phyloP scores from a whole-genome alignment of 192 early-diverging fungal genomes.

The Pilobolus umbonatus region DNA sequence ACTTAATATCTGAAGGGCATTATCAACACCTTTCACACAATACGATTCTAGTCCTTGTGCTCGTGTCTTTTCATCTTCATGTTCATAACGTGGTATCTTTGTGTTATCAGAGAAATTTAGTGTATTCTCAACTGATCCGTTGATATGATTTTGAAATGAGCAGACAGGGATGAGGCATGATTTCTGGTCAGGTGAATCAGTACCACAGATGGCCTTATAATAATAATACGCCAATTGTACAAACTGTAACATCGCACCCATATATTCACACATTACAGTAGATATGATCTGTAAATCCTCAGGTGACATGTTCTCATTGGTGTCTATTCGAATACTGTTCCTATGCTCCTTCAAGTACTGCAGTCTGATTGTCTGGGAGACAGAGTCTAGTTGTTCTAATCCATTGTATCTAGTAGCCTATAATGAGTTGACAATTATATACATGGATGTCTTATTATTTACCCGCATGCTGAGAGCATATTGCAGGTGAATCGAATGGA shows the following conservation, averaged over 20 bases:
- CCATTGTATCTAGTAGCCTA: constrained; percentile 3
- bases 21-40: constrained; percentile 22
- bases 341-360: constrained; percentile 22
- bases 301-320: background rate
- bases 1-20: constrained; percentile 23
- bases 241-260: constrained; percentile 18
- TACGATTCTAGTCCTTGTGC: constrained; percentile 17
- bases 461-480: constrained; percentile 24
- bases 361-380: constrained; percentile 17
- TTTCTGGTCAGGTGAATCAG: constrained; percentile 21
- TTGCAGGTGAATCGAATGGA: constrained; percentile 21
- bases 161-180: constrained; percentile 32
- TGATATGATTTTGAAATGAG: constrained; percentile 5
- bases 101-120: constrained; percentile 8
- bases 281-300: constrained; percentile 9
- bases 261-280: constrained; percentile 25
- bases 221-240: constrained; percentile 25
- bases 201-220: constrained; percentile 23
- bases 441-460: background rate
- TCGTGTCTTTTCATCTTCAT: constrained; percentile 2
- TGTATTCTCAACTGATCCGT: background rate
- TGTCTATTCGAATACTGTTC: constrained; percentile 4
- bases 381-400: constrained; percentile 7
- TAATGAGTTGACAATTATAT: background rate
- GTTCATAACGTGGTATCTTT: background rate